A percentile compares a stretch with the other conserved stretches of the same genome.
phyloP scores from a whole-genome alignment of 2,329 filamentous ascomycete species.

The Spiromastix sp. region DNA sequence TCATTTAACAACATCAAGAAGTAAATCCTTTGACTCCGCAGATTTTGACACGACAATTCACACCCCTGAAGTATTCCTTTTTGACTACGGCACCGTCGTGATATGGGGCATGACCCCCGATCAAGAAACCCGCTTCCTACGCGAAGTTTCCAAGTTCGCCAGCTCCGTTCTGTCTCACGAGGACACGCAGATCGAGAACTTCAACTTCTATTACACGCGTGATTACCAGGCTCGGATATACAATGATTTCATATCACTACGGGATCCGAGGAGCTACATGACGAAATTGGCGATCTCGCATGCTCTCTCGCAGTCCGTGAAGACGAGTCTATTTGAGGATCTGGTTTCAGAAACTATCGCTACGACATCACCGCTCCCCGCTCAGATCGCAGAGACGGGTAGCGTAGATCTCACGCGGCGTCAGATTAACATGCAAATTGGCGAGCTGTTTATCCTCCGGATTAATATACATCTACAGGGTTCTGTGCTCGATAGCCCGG shows the following conservation, averaged over 20 bases:
- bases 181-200: constrained; percentile 90
- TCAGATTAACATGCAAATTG: constrained; percentile 99
- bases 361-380: constrained; percentile 82
- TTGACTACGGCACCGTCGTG: constrained; percentile 94
- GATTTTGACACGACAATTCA: constrained; percentile 84
- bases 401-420: constrained; percentile 79
- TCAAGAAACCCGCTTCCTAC: constrained; percentile 83
- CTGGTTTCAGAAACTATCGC: constrained; percentile 89
- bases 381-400: constrained; percentile 84
- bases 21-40: constrained; percentile 31
- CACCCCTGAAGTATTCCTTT: constrained; percentile 89
- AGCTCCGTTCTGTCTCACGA: constrained; percentile 78
- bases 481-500: constrained; percentile 89
- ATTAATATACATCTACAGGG: constrained; percentile 98
- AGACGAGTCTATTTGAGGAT: constrained; percentile 95
- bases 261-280: constrained; percentile 96
- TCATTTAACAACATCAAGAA: constrained; percentile 12
- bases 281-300: constrained; percentile 94
- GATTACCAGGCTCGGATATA: constrained; percentile 98
- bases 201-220: constrained; percentile 98
- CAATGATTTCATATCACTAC: constrained; percentile 94
- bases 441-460: constrained; percentile 91
- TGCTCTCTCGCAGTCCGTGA: constrained; percentile 89
- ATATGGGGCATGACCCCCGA: constrained; percentile 95
- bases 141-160: constrained; percentile 91